A percentile compares a stretch with the other conserved stretches of the same genome.
These are phyloP conservation scores for Odontarrhena argentea DNA, from an alignment of 345 rosid genomes.

Conservation along the genomic window DNA sequence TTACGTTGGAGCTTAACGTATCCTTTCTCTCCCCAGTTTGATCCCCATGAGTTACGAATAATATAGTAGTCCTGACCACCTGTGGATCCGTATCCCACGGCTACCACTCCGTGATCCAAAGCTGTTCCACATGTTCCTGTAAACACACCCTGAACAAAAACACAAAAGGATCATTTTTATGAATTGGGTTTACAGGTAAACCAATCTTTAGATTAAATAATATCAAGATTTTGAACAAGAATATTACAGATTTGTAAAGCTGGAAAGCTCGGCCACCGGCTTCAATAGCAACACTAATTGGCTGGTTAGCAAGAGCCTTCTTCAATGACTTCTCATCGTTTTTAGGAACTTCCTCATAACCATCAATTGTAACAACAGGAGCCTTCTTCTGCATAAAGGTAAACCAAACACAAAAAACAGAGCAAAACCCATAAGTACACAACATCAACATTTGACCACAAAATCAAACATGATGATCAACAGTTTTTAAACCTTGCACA, in stretches of 20 bases:
- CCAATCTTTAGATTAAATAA: background rate
- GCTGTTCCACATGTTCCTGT: constrained; percentile 42
- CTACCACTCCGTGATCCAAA: constrained; percentile 43
- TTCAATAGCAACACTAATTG: constrained; percentile 58
- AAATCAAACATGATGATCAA: constrained; percentile 7
- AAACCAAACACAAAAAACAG: background rate
- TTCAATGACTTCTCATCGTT: constrained; percentile 65
- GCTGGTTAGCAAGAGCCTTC: constrained; percentile 79
- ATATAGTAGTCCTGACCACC: constrained; percentile 39
- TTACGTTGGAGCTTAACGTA: constrained; percentile 40
- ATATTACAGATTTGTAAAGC: constrained; percentile 30
- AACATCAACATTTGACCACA: background rate
- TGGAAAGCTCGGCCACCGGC: constrained; percentile 41
- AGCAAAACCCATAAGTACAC: constrained; percentile 3
- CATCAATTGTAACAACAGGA: constrained; percentile 67
- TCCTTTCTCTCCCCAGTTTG: constrained; percentile 43
- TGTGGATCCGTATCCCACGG: constrained; percentile 39
- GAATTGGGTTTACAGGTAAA: background rate
- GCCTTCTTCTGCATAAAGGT: constrained; percentile 53
- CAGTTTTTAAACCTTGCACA: constrained; percentile 53
- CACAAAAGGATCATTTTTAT: background rate
- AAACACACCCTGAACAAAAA: constrained; percentile 38
- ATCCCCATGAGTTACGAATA: constrained; percentile 47
- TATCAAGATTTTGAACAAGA: background rate
- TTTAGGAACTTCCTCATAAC: constrained; percentile 65